Evolutionary conservation across 441 rosid genomes (phyloP).

Genomic region (Gossypium schwendimanii): DNA sequence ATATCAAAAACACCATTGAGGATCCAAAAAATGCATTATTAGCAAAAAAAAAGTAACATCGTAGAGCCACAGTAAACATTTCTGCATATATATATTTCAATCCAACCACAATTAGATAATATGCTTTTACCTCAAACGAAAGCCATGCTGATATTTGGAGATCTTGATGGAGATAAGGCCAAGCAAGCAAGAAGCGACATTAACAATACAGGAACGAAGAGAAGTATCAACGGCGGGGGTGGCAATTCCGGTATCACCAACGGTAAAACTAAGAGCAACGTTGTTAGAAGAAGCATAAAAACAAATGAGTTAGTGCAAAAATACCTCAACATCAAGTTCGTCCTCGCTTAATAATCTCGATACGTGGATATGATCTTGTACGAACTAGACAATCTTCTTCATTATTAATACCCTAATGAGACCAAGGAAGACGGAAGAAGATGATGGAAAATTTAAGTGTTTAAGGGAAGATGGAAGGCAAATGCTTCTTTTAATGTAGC

Average conservation of each 20-base stretch:
- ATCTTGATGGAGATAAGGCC: constrained; percentile 9
- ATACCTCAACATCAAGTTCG: neutral
- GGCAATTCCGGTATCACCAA: constrained; percentile 27
- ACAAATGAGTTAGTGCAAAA: neutral
- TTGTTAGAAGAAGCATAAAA: constrained; percentile 17
- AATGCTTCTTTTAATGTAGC: neutral
- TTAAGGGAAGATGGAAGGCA: neutral
- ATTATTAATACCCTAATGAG: neutral
- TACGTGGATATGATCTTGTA: neutral
- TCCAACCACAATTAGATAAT: neutral
- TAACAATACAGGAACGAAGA: constrained; percentile 25
- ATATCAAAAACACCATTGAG: no score
- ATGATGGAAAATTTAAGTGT: neutral
- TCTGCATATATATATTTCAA: neutral
- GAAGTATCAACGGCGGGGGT: constrained; percentile 25
- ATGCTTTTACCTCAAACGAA: neutral
- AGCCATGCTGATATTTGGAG: neutral
- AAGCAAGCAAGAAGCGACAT: constrained; percentile 17
- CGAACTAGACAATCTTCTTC: neutral
- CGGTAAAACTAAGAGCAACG: constrained; percentile 19
- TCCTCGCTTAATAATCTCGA: neutral
- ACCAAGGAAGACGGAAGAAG: neutral
- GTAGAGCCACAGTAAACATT: neutral
- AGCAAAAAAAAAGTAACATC: neutral
- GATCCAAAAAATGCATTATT: no score